Conservation (phyloP, 768 basidiomycete species). For the Mycena leptocephala region DNA sequence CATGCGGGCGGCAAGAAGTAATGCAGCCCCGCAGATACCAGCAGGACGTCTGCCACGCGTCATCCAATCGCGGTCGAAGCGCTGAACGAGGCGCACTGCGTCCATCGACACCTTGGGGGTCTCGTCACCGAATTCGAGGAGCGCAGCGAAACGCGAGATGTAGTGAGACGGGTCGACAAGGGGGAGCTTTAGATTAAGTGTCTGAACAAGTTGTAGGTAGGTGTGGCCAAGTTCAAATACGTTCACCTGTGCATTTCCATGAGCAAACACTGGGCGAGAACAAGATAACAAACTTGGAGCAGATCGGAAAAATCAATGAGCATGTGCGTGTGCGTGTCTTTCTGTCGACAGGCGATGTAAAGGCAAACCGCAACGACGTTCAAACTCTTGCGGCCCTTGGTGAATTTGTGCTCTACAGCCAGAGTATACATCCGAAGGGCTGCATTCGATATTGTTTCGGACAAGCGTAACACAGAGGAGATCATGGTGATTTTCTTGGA, state of each 20-base stretch:
- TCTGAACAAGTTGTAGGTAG: slow-evolving; percentile 94
- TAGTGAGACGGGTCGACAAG: slow-evolving; percentile 97
- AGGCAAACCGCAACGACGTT: slow-evolving; percentile 97
- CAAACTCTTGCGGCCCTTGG: slow-evolving; percentile 91
- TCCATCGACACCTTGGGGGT: slow-evolving; percentile 94
- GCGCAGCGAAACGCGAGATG: slow-evolving; percentile 94
- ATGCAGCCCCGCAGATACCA: slow-evolving; percentile 96
- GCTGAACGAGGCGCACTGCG: slow-evolving; percentile 91
- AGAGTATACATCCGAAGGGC: slow-evolving; percentile 94
- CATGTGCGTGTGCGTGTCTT: slow-evolving; percentile 95
- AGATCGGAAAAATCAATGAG: slow-evolving; percentile 99
- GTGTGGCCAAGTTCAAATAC: slow-evolving; percentile 98
- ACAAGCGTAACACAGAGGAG: slow-evolving; percentile 82
- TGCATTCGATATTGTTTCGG: slow-evolving; percentile 84
- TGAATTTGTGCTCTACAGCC: slow-evolving; percentile 95
- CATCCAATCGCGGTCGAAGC: slow-evolving; percentile 99
- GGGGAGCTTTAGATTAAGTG: slow-evolving; percentile 87
- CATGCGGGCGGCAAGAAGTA: slow-evolving; percentile 97
- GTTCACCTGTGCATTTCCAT: slow-evolving; percentile 77
- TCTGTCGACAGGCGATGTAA: slow-evolving; percentile 94
- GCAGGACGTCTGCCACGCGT: slow-evolving; percentile 95
- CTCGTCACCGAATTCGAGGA: slow-evolving; percentile 97
- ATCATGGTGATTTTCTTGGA: slow-evolving; percentile 89
- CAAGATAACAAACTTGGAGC: slow-evolving; percentile 73
- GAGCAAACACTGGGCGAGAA: neutral